Base-by-base conservation (phyloP, 495 filamentous ascomycete genomes). In the Alectoria sarmentosa region DNA sequence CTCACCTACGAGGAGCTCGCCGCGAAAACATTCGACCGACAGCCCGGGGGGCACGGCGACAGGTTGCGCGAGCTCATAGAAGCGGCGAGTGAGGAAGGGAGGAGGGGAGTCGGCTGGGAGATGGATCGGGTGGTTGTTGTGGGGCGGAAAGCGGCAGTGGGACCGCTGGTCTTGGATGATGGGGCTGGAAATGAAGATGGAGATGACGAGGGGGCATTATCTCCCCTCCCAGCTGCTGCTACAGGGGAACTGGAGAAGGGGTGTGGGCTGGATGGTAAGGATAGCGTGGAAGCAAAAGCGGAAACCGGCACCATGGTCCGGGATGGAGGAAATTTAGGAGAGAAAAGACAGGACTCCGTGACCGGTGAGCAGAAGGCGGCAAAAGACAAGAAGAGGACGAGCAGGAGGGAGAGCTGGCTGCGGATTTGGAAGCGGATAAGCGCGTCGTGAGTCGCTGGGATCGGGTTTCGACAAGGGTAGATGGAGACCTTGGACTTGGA, bases 191-290 rank as follows among this genome's bases (percentile, higher is more conserved):
- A 19, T 82, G 75, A 10, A 74, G 77, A 54, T 61, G 30, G 19
- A 14, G 10, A 0, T 1, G n/a, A 11, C 10, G 15, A 11, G n/a
- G 44, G 34, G 30, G 49, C 32, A 17, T n/a, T n/a, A n/a, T n/a
- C n/a, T n/a, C n/a, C n/a, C n/a, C n/a, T n/a, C n/a, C n/a, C n/a
- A n/a, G n/a, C n/a, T n/a, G n/a, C n/a, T n/a, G n/a, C n/a, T n/a
- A n/a, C n/a, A n/a, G n/a, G n/a, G n/a, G n/a, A n/a, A n/a, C n/a
- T n/a, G n/a, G n/a, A n/a, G n/a, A n/a, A n/a, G 3, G 30, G 36
- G n/a, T 68, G 30, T 82, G 72, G 68, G 82, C 78, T 66, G 77
- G 68, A 83, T 71, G 68, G 82, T 78, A 65, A 77, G 68, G 48
- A 71, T 72, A 56, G 80, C 79, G 28, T 75, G 69, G 28, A 78